phyloP scores from a whole-genome alignment of 371 early-diverging fungal species.

The Thermomucor indicae-seudaticae region DNA sequence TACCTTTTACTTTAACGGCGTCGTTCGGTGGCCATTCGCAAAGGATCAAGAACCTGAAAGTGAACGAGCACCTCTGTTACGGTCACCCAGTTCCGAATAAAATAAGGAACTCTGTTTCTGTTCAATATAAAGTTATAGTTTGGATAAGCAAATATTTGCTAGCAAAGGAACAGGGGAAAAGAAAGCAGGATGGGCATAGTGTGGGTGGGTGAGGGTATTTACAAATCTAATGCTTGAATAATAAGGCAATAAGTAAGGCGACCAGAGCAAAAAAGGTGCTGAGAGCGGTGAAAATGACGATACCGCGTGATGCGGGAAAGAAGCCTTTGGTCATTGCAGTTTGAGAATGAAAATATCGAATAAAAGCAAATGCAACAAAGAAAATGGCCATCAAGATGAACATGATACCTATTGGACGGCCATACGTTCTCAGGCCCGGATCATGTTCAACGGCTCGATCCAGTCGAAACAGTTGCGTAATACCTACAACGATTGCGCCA shows the following conservation, averaged over 20 bases:
- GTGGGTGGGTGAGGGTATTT: not conserved
- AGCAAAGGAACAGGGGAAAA: not conserved
- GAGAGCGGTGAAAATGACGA: conserved; percentile 42
- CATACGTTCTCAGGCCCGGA: conserved; percentile 13
- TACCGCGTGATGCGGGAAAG: conserved; percentile 70
- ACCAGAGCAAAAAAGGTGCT: conserved; percentile 33
- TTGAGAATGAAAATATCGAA: conserved; percentile 75
- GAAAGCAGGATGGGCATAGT: not conserved
- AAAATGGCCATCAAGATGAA: conserved; percentile 62
- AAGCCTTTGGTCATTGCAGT: conserved; percentile 59
- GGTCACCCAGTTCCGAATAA: conserved; percentile 2
- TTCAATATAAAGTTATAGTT: not conserved
- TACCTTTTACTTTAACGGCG: conserved; percentile 90
- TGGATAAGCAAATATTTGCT: not conserved
- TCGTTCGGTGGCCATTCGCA: conserved; percentile 50
- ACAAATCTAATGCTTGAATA: conserved; percentile 4
- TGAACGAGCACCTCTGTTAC: conserved; percentile 31
- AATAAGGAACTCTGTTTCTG: not conserved
- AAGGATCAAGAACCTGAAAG: conserved; percentile 11
- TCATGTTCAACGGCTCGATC: conserved; percentile 24
- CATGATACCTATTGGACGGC: conserved; percentile 39
- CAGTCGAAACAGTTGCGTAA: conserved; percentile 70
- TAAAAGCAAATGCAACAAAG: conserved; percentile 58
- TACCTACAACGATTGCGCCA: conserved; percentile 26
- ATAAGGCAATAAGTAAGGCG: conserved; percentile 14